Evolutionary conservation across 2,329 filamentous ascomycete species (phyloP).

Genomic region (Hymenoscyphus repandus): DNA sequence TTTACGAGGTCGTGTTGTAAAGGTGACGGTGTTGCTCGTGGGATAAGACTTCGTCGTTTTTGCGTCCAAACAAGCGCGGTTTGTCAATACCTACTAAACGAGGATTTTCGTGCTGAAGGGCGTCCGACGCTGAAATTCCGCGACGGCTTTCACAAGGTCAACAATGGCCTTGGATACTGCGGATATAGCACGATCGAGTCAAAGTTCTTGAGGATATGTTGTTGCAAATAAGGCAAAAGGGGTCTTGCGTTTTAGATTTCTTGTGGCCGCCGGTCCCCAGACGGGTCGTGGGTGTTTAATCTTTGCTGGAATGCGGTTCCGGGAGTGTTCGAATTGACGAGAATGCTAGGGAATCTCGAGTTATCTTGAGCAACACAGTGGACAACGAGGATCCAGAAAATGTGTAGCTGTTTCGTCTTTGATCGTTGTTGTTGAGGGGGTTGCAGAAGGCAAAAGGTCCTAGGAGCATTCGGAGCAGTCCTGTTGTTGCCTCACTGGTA

Average conservation of each 20-base stretch:
- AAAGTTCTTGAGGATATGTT: neutral
- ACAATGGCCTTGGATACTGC: neutral
- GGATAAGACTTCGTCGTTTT: constrained; percentile 4
- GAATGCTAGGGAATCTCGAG: neutral
- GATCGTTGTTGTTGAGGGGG: neutral
- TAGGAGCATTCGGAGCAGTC: neutral
- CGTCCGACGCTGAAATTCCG: neutral
- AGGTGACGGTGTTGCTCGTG: constrained; percentile 1
- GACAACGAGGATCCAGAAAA: neutral
- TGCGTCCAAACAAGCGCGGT: constrained; percentile 10
- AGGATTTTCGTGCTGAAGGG: neutral
- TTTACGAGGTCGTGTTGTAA: neutral
- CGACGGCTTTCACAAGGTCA: neutral
- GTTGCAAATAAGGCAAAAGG: constrained; percentile 6
- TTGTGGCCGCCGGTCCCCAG: neutral
- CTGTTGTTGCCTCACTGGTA: no score
- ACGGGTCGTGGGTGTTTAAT: neutral
- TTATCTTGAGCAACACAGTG: neutral
- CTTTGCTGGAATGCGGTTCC: constrained; percentile 9
- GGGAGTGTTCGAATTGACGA: constrained; percentile 1
- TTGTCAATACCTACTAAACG: constrained; percentile 7
- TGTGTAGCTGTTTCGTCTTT: neutral
- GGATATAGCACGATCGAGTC: neutral
- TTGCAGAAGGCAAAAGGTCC: neutral
- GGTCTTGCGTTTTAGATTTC: constrained; percentile 7